Conservation (phyloP, 306 rosid genomes). For the Cicer pinnatifidum region DNA sequence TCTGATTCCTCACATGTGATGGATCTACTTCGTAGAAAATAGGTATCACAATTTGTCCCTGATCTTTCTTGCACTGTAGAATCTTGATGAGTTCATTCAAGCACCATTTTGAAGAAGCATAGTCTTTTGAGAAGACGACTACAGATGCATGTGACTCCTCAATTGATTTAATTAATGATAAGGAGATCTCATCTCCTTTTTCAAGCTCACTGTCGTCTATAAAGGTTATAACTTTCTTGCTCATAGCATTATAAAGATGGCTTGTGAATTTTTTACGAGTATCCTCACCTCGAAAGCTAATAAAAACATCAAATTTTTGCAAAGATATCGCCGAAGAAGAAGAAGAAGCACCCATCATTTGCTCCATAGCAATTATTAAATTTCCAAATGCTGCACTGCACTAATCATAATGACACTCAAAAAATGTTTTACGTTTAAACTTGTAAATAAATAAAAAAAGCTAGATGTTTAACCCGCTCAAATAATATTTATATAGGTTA, state of each 20-base stretch:
- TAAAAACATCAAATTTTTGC: conserved; percentile 26
- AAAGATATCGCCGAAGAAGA: neutral
- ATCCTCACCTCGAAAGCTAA: conserved; percentile 31
- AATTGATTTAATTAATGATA: neutral
- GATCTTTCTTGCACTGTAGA: conserved; percentile 16
- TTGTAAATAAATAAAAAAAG: no score
- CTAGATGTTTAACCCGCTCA: no score
- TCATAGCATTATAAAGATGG: conserved; percentile 14
- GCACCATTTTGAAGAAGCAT: conserved; percentile 38
- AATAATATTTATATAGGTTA: no score
- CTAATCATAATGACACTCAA: neutral
- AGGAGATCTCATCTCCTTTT: conserved; percentile 28
- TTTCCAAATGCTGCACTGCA: neutral
- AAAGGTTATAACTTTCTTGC: neutral
- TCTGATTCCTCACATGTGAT: conserved; percentile 32
- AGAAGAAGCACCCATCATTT: neutral
- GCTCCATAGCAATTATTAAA: neutral
- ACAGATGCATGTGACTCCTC: conserved; percentile 11
- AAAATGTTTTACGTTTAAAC: no score
- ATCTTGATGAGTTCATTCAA: conserved; percentile 31
- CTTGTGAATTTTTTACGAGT: conserved; percentile 15
- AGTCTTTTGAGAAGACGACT: conserved; percentile 12
- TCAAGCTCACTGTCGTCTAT: conserved; percentile 5
- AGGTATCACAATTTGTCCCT: conserved; percentile 19
- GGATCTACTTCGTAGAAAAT: conserved; percentile 36